phyloP scores from a whole-genome alignment of 345 rosid genomes.

The Eucalyptus curtisii region DNA sequence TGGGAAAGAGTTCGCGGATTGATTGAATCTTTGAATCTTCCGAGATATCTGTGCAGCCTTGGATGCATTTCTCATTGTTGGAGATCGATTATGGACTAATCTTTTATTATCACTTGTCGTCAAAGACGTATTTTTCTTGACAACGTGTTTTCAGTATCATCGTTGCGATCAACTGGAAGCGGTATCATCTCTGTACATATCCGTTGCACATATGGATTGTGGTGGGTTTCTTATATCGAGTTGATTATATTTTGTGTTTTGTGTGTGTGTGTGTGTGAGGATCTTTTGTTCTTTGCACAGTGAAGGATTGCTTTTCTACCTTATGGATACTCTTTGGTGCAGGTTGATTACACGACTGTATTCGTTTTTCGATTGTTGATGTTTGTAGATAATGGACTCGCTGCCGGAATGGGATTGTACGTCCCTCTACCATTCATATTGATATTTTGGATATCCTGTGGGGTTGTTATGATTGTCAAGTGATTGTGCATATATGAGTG shows the following conservation, averaged over 20 bases:
- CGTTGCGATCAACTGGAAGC: slow-evolving; percentile 85
- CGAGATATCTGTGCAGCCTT: background rate
- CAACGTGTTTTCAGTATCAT: slow-evolving; percentile 42
- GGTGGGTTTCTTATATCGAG: slow-evolving; percentile 29
- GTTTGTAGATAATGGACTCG: slow-evolving; percentile 93
- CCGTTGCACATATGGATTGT: slow-evolving; percentile 98
- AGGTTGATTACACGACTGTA: slow-evolving; percentile 92
- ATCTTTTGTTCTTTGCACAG: background rate
- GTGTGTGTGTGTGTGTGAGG: background rate
- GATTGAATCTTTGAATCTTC: background rate
- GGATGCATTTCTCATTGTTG: background rate
- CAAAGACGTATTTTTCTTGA: slow-evolving; percentile 1
- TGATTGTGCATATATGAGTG: background rate
- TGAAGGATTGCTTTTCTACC: background rate
- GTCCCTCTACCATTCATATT: background rate
- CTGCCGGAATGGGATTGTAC: slow-evolving; percentile 98
- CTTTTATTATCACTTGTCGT: background rate
- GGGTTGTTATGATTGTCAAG: background rate
- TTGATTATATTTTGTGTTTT: background rate
- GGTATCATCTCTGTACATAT: slow-evolving; percentile 57
- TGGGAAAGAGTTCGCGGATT: background rate
- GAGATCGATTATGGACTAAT: background rate
- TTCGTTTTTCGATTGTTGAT: slow-evolving; percentile 86
- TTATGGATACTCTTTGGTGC: slow-evolving; percentile 7
- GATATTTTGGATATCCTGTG: background rate